Base-by-base conservation (phyloP, 371 early-diverging fungal genomes). In the Mortierella sp. region DNA sequence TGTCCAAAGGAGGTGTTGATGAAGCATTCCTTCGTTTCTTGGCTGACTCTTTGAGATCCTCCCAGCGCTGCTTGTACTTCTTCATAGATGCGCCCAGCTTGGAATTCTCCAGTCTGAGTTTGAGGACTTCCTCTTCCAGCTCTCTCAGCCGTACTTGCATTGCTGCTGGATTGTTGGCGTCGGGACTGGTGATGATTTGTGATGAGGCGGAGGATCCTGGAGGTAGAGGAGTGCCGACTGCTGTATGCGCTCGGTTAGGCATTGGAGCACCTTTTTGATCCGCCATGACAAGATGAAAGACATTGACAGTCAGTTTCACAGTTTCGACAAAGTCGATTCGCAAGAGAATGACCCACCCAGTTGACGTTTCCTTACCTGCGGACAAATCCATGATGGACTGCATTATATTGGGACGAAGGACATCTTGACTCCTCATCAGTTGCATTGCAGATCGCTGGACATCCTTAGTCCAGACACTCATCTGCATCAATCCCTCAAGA, bases 21-120 rank as follows among this genome's bases (percentile, higher is more conserved):
- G 62, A 25, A 3, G 60, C 68, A 44, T 63, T 59, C 44, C 86
- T 77, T 46, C 89, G 69, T 44, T 86, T 86, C 67, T 92, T 92
- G 39, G 93, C 94, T 13, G 94, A 89, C 60, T 94, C 95, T 60
- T 94, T 95, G 43, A 95, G 79, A 54, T 90, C 94, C 51, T 94
- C 92, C 95, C 95, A 96, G 43, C 94, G 85, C 45, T 93, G 93
- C 55, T 86, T 88, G 69, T 95, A 94, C 73, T 92, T 93, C 47
- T 79, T 79, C 76, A 94, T 85, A 14, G 88, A 71, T 0, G 78
- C 73, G 48, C 82, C 83, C 57, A 85, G 84, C 55, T 81, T 81
- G 27, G 86, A 80, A 40, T 84, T 82, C 51, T 88, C 88, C 3
- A 80, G 64, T 25, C 79, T 69, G 16, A 86, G 57, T 5, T 59